Conservation (phyloP, 2,329 filamentous ascomycete species). For the Talaromyces marneffei region DNA sequence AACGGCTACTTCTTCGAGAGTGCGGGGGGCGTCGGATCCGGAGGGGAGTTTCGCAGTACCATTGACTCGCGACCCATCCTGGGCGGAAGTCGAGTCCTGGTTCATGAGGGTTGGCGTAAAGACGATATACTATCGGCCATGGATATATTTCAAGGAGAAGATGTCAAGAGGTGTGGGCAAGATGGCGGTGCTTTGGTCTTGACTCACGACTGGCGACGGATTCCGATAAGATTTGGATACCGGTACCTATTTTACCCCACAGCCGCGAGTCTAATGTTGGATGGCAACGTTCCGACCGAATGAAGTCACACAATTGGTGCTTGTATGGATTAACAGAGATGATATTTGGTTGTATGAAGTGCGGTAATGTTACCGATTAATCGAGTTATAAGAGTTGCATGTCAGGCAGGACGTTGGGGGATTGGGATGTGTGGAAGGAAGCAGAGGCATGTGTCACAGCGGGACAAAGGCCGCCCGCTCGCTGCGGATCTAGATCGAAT, state of each 20-base stretch:
- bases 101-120: neutral
- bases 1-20: conserved; percentile 11
- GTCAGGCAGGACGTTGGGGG: neutral
- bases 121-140: conserved; percentile 1
- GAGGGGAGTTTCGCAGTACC: conserved; percentile 2
- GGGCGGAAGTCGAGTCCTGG: conserved; percentile 1
- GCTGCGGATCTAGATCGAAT: neutral
- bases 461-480: neutral
- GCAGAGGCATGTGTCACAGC: neutral
- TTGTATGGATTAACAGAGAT: neutral
- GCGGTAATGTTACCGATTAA: neutral
- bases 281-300: neutral
- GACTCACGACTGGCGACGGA: neutral
- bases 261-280: neutral
- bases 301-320: neutral
- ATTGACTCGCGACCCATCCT: conserved; percentile 10
- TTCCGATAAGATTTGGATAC: conserved; percentile 6
- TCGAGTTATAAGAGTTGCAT: neutral
- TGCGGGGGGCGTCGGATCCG: conserved; percentile 9
- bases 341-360: neutral
- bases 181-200: neutral
- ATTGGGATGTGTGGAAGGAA: neutral
- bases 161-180: no score
- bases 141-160: neutral
- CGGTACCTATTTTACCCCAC: neutral